phyloP scores from a whole-genome alignment of 1,284 basidiomycete genomes.

The Ceratobasidium sp. region DNA sequence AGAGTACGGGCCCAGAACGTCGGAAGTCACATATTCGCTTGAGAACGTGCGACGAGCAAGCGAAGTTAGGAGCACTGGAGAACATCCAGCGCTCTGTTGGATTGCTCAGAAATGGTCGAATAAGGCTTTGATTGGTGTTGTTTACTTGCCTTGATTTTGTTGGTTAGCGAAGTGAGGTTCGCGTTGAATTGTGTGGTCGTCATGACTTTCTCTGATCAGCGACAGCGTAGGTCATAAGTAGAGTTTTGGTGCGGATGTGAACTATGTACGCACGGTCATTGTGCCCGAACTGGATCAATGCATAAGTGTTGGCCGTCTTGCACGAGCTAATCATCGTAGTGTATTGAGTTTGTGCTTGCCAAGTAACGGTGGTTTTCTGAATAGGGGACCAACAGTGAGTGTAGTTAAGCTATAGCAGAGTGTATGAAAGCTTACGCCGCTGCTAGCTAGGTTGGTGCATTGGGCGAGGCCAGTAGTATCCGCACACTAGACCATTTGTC shows the following conservation, averaged over 20 bases:
- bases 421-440: conserved; percentile 10
- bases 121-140: not conserved
- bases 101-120: too few relatives aligned
- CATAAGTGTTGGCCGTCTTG: conserved; percentile 40
- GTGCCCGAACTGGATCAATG: conserved; percentile 33
- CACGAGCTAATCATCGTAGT: conserved; percentile 28
- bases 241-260: not conserved
- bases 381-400: not conserved
- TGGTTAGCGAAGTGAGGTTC: conserved; percentile 34
- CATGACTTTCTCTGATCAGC: conserved; percentile 25
- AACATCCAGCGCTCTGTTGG: conserved; percentile 20
- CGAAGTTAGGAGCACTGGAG: conserved; percentile 35
- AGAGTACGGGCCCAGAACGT: conserved; percentile 36
- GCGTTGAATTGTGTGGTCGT: conserved; percentile 28
- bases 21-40: conserved; percentile 27
- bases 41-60: conserved; percentile 34
- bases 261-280: conserved; percentile 26
- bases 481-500: conserved; percentile 12
- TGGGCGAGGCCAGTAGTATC: conserved; percentile 37
- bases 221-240: not conserved
- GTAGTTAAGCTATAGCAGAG: not conserved
- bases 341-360: conserved; percentile 41
- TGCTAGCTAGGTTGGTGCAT: conserved; percentile 39
- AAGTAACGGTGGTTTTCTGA: conserved; percentile 43
- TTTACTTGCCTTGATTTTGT: conserved; percentile 31